Base-by-base conservation (phyloP, 495 filamentous ascomycete genomes). In the Penicillium coprophilum region DNA sequence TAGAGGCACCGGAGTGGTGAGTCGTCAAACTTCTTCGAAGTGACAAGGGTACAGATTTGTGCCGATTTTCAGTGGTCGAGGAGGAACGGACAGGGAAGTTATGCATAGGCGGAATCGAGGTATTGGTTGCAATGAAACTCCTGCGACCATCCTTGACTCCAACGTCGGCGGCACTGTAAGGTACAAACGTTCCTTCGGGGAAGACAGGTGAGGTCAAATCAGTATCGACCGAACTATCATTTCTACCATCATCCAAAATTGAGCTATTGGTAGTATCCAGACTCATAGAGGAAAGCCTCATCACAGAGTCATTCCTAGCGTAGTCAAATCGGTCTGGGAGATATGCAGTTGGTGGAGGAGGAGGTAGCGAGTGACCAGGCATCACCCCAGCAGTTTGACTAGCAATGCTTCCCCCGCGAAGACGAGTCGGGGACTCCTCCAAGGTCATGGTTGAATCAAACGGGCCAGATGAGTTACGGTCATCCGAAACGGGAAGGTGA, bases 191-290 rank as follows among this genome's bases (percentile, higher is more conserved):
- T 15, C 70, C 73, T 9, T 74, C 72, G 5, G 74, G 67, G 34
- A 73, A 59, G 11, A 56, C 60, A 3, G 74, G 73, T 1, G 74
- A 74, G 28, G 59, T 64, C 3, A 75, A 57, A 1, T 71, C 66
- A 15, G 62, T 62, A 21, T 75, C 70, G 11, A 57, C 48, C 0
- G 67, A 71, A 13, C 60, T 56, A 7, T 59, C 66, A 32, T 66
- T 59, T 46, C 58, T 50, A 31, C 63, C 64, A 30, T 76, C 78
- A 13, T 79, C 72, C n/a, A 81, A 56, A 39, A 80, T 77, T 2
- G 77, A 79, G 53, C 77, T 81, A 53, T 79, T 71, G 1, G 72
- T 77, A 8, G 77, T 80, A 49, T 78, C 72, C 1, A 79, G 53
- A 50, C 77, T 81, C 50, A 74, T 66, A 0, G 70, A 75, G 3